Base-by-base conservation (phyloP, 148 eudicot species). In the Rhododendron mucronatum region DNA sequence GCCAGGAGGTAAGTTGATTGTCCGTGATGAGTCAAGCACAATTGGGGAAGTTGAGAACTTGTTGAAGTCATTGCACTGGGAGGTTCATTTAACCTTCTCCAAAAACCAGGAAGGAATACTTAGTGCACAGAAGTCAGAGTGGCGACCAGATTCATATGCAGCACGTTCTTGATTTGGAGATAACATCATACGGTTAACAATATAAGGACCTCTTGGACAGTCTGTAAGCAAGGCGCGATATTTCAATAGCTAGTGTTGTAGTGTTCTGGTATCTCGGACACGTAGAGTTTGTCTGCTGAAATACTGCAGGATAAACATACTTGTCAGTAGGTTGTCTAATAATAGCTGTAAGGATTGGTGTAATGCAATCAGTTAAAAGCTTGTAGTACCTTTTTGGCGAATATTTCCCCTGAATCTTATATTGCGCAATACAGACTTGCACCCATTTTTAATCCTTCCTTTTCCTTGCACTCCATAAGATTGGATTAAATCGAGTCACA, bases 31-130 rank as follows among this genome's bases (percentile, higher is more conserved):
- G 89, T 88, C 7, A 91, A 90, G 83, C 98, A 91, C 90, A 14
- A 65, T 94, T 75, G 61, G 84, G 55, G 94, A 93, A 89, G 84
- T 94, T 37, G 95, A 94, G 90, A 89, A 81, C 87, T 87, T 93
- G 92, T 89, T 91, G 16, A 92, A 86, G 79, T 93, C 96, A 57
- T 85, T 94, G 41, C 90, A 94, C 3, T 94, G 96, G 96, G 89
- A 94, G 86, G 82, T 92, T 81, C 88, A 30, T 48, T 86, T 92
- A 86, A 82, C 89, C 21, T 91, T 83, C 71, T 83, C 91, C 2
- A 89, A 92, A 82, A 93, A 91, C 45, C 83, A 89, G 10, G 93
- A 94, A 83, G 94, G 95, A 13, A 82, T 94, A 86, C 81, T 94
- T 9, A 91, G 91, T 67, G 88, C 90, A 71, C 90, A 91, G 82